Base-by-base conservation (phyloP, 441 rosid species). In the Croton laevigatus region DNA sequence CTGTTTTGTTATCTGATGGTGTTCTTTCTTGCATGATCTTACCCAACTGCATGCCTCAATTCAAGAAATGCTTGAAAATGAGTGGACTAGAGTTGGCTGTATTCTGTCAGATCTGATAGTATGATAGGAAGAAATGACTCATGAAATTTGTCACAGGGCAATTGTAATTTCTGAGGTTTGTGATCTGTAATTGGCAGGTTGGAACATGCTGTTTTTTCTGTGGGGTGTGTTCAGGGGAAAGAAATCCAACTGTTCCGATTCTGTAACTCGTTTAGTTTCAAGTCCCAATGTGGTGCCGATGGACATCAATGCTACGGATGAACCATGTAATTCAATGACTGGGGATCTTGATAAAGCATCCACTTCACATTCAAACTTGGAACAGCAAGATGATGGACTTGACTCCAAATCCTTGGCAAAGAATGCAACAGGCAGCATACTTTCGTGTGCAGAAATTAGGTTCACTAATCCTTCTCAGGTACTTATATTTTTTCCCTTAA, bases 191-290 rank as follows among this genome's bases (percentile, higher is more conserved):
- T 62, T 83, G 82, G 79, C 94, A 96, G 99, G 97, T 72, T 96
- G 99, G 99, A 96, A 96, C 86, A 83, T 79, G 81, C 76, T 93
- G 55, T 85, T 81, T 81, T 96, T 87, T 76, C 85, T 96, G 55
- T 96, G 99, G 99, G 99, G 97, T 62, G 96, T 93, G 62, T 96
- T 93, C 79, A 85, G 83, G 75, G 91, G 89, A 82, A 90, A 82
- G 81, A 85, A 76, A 80, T 81, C 71, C 16, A 80, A 6, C 49
- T 75, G 60, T 71, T 76, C 83, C 46, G 76, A 79, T 69, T 73
- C 87, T 61, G 73, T 73, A 13, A 80, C 79, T 81, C 80, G 69
- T 65, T 61, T 76, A 12, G 71, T 71, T 65, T 58, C 87, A 20
- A 70, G 79, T 80, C 75, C 77, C 38, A 76, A 75, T 72, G 65